Conservation (phyloP, 495 filamentous ascomycete genomes). For the Echria macrotheca region DNA sequence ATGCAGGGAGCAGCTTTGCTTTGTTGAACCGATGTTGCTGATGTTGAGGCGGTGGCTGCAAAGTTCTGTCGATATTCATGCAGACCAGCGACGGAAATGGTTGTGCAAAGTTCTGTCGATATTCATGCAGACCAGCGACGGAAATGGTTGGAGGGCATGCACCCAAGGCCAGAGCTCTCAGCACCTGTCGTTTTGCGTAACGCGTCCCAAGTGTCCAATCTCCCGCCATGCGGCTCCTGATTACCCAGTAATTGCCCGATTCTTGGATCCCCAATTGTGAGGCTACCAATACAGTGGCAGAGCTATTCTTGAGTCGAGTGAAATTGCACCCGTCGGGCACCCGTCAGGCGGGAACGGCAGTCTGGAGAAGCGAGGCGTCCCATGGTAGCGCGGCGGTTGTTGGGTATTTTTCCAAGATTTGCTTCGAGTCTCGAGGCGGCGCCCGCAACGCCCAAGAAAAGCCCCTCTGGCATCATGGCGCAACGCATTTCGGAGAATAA, state of each 20-base stretch:
- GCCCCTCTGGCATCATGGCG: background rate
- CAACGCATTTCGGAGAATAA: background rate
- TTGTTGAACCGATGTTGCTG: too few relatives aligned
- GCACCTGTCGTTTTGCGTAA: background rate
- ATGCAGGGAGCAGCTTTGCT: too few relatives aligned
- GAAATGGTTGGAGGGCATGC: too few relatives aligned
- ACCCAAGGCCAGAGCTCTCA: too few relatives aligned
- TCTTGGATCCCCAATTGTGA: background rate
- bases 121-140: too few relatives aligned
- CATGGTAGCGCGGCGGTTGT: background rate
- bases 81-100: too few relatives aligned
- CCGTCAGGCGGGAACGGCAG: background rate
- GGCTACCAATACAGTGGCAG: conserved; percentile 1
- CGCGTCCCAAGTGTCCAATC: background rate
- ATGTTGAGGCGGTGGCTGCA: too few relatives aligned
- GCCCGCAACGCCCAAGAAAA: too few relatives aligned
- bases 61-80: too few relatives aligned
- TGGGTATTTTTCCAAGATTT: conserved; percentile 8
- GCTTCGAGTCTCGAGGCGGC: background rate
- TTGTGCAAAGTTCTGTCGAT: too few relatives aligned
- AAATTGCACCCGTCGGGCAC: background rate
- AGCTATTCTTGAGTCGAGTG: background rate
- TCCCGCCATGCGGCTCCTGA: background rate
- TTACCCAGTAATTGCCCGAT: background rate
- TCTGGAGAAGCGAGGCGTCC: background rate